These are phyloP conservation scores for Cordyceps militaris DNA, from an alignment of 2,329 filamentous ascomycete genomes.

Conservation along the genomic window DNA sequence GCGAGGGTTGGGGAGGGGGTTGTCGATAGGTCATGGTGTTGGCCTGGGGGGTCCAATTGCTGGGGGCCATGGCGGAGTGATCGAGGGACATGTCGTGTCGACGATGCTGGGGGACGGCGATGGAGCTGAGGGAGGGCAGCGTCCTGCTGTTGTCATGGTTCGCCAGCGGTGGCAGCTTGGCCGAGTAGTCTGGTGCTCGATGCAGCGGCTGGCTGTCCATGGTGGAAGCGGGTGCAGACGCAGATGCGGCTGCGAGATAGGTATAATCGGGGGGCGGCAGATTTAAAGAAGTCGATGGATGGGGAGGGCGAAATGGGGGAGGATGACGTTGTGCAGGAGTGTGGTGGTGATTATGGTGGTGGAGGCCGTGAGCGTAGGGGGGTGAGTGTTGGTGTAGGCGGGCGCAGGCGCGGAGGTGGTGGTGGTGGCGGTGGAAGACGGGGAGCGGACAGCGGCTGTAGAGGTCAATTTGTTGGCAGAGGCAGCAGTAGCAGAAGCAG, in stretches of 20 bases:
- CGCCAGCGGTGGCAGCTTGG: slow-evolving; percentile 18
- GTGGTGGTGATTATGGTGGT: slow-evolving; percentile 4
- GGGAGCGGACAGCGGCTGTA: background rate
- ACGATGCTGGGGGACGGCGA: slow-evolving; percentile 25
- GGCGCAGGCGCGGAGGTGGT: background rate
- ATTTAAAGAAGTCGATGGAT: background rate
- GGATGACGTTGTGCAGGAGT: slow-evolving; percentile 16
- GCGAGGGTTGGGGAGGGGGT: slow-evolving; percentile 19
- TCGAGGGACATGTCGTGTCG: slow-evolving; percentile 16
- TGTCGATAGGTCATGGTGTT: slow-evolving; percentile 40
- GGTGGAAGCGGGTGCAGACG: background rate
- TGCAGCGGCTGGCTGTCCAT: background rate
- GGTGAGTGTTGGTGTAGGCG: background rate
- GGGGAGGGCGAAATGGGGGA: slow-evolving; percentile 15
- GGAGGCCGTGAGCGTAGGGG: slow-evolving; percentile 20
- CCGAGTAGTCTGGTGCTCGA: slow-evolving; percentile 22
- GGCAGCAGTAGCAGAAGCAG: background rate
- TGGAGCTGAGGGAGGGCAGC: slow-evolving; percentile 31
- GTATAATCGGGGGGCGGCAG: slow-evolving; percentile 1
- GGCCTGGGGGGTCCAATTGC: slow-evolving; percentile 27
- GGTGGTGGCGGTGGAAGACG: background rate
- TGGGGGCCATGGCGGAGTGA: slow-evolving; percentile 8
- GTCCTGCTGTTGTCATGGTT: slow-evolving; percentile 24
- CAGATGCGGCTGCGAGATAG: background rate
- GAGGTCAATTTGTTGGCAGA: slow-evolving; percentile 9